Base-by-base conservation (phyloP, 179 eudicot genomes). In the Spergularia azorica region DNA sequence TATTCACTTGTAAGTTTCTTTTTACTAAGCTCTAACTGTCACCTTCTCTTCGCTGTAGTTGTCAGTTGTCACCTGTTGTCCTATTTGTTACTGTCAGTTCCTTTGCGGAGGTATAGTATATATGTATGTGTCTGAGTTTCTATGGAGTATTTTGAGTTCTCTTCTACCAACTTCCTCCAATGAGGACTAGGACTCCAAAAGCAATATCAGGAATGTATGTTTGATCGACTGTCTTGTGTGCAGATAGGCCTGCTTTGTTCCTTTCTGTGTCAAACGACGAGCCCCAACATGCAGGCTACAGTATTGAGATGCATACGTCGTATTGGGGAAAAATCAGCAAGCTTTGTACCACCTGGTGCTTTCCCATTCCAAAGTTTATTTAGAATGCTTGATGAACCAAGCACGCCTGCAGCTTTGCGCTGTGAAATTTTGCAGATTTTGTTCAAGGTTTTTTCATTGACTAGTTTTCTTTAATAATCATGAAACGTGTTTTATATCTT, bases 211-310 rank as follows among this genome's bases (percentile, higher is more conserved):
- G 20, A 66, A 67, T 17, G 2, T 52, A 3, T 51, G 43, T 70
- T 70, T 51, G 38, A 70, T n/a, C 52, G 5, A 20, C 26, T 63
- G 32, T 67, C 82, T 75, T 55, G 58, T 65, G 41, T 87, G 83
- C 90, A 94, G 98, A 79, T 88, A 48, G 84, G 72, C 73, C 80
- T 92, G 88, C 97, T 95, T 65, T 64, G 78, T 62, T 80, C 89
- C 59, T 84, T 84, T 76, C 71, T 92, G 26, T 71, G 75, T 58
- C 79, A 84, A 80, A 89, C 84, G 20, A 83, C 78, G 77, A 72
- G 89, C 66, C 75, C 84, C 76, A 79, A 50, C 68, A 64, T 89
- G 86, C 92, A 74, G 82, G 85, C 81, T 56, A 86, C 81, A 58
- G 84, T 86, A 63, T 81, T 95, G 76, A 86, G 81, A 86, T 91